phyloP scores from a whole-genome alignment of 2,329 filamentous ascomycete species.

The Aurifilum marmelostoma region DNA sequence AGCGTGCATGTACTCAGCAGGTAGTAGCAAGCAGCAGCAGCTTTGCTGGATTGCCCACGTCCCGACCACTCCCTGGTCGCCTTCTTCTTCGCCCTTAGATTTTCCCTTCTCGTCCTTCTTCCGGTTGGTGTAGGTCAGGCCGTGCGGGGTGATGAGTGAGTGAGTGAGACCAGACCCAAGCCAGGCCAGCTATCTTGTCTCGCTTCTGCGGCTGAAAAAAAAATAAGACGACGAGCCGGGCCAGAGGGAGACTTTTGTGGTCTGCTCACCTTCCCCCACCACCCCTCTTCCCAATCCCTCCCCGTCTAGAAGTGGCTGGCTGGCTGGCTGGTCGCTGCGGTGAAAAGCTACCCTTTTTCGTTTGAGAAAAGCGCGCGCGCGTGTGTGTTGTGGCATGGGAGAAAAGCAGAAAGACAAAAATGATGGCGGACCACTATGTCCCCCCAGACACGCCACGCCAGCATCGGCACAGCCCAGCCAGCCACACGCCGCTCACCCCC shows the following conservation, averaged over 20 bases:
- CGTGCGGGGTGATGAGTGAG: not conserved
- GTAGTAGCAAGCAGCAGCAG: not conserved
- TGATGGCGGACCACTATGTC: not conserved
- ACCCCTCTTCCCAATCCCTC: too few relatives aligned
- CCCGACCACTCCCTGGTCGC: not conserved
- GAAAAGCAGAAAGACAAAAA: too few relatives aligned
- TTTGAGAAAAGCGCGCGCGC: too few relatives aligned
- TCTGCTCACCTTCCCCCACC: too few relatives aligned
- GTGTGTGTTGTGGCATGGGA: not conserved
- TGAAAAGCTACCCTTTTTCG: not conserved
- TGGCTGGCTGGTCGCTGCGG: too few relatives aligned
- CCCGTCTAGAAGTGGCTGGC: not conserved
- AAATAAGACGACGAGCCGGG: not conserved
- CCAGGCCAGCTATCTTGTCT: not conserved
- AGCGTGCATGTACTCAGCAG: not conserved
- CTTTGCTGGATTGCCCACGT: not conserved
- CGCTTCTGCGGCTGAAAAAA: not conserved
- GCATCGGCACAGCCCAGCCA: not conserved
- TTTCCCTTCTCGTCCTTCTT: not conserved
- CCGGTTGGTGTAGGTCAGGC: not conserved
- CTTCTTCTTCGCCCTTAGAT: not conserved
- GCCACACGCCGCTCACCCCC: not conserved
- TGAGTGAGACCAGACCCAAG: not conserved
- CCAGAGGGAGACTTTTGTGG: too few relatives aligned
- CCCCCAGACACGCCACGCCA: not conserved